Base-by-base conservation (phyloP, 805 yeast species). In the Myxozyma neglecta region DNA sequence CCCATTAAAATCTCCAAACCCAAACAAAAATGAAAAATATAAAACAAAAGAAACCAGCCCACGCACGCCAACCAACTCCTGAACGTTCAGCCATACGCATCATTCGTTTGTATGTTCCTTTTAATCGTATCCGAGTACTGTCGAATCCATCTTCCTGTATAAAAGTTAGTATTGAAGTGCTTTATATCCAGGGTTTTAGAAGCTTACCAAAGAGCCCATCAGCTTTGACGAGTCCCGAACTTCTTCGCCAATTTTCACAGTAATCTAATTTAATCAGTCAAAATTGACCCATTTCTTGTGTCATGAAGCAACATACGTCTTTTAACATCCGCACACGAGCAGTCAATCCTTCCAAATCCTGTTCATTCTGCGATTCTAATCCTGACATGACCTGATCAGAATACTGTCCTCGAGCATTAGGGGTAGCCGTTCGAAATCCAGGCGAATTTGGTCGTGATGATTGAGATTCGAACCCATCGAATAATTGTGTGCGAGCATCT, bases 341-440 rank as follows among this genome's bases (percentile, higher is more conserved):
- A 39, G 81, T 77, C 81, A 87, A 81, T 1, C 79, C 74, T 24
- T 79, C 77, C 66, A 84, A 71, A 56, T 85, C 83, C 59, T 84
- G 87, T 40, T 84, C 88, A 63, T 81, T 81, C 70, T 87, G 92
- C 2, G 87, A 79, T 71, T 87, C 92, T 53, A 87, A 71, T 62
- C 83, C 84, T 20, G 87, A 81, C 67, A 85, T 69, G 59, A 80
- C 77, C 34, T 83, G 74, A 48, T 85, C 87, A 13, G 81, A 76
- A 70, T 77, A 81, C 59, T 71, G 68, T 42, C 71, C 71, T 20
- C 60, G 59, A 39, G 66, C 47, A 53, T 70, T 69, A 16, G 74
- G 73, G 29, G 71, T 62, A 6, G 71, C 71, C 4, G 64, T 46
- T 35, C 70, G 56, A 56, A 62, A 71, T 16, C 58, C 61, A 9